Evolutionary conservation across 1,284 basidiomycete species (phyloP).

Genomic region (Austroboletus novae-zelandiae): DNA sequence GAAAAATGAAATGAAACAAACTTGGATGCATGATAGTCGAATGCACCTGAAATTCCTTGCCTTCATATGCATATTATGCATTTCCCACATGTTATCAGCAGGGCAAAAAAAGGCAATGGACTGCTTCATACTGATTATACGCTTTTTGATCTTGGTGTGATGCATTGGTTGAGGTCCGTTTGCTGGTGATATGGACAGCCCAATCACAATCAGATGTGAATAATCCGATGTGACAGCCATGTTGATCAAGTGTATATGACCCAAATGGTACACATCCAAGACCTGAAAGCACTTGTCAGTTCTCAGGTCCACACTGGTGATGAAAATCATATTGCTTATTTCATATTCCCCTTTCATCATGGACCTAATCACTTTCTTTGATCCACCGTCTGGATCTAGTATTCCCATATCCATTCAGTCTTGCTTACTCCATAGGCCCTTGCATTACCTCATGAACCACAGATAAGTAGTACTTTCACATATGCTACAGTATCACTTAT

Average conservation of each 20-base stretch:
- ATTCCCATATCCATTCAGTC: too few relatives aligned
- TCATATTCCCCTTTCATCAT: too few relatives aligned
- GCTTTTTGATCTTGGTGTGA: slow-evolving; percentile 66
- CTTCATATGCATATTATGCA: slow-evolving; percentile 66
- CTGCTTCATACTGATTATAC: slow-evolving; percentile 59
- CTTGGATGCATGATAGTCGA: neutral
- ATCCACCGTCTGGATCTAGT: too few relatives aligned
- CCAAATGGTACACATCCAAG: too few relatives aligned
- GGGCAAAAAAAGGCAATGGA: neutral
- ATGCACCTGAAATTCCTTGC: slow-evolving; percentile 68
- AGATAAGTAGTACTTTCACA: too few relatives aligned
- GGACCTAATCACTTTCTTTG: too few relatives aligned
- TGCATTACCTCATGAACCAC: too few relatives aligned
- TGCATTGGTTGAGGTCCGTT: slow-evolving; percentile 66
- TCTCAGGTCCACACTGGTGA: neutral
- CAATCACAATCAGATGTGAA: slow-evolving; percentile 64
- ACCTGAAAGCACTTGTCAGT: too few relatives aligned
- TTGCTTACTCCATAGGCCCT: too few relatives aligned
- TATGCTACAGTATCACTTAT: too few relatives aligned
- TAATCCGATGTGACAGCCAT: slow-evolving; percentile 72
- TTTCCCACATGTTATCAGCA: slow-evolving; percentile 35
- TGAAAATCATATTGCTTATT: too few relatives aligned
- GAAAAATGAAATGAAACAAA: neutral
- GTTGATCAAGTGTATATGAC: slow-evolving; percentile 68
- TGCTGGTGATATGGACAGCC: slow-evolving; percentile 58